Evolutionary conservation across 2,329 filamentous ascomycete species (phyloP), one percentile per base, ranked within the genome.

Genomic region (Sphaerulina vaccinii): DNA sequence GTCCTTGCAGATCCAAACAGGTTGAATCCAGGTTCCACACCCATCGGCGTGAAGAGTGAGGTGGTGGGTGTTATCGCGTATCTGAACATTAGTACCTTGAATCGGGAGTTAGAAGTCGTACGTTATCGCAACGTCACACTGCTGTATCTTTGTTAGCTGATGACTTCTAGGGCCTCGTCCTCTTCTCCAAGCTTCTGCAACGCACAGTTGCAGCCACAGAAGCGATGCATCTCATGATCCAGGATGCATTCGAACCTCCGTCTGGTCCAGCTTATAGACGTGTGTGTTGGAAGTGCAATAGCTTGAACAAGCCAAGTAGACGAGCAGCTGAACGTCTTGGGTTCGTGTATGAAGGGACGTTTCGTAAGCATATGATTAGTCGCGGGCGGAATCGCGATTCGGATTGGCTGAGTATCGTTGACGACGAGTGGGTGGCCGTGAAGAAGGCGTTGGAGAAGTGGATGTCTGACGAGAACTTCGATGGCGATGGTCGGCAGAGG

Each of bases 271-370:
- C 77, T 0, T 83, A 81, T 62, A 65, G 76, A 3, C 71, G 83
- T 6, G 75, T 84, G 3, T 82, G 85, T 64, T 86, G 84, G 83
- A 86, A 86, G 60, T 82, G 80, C 47, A 76, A 86, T 62, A 58
- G 72, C 13, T 67, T 82, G 9, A 86, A 86, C 61, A 70, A 59
- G 29, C 70, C 76, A 0, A 83, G 80, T 38, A 68, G 73, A 11
- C 68, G 74, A 3, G 82, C 83, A 0, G 84, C 83, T 0, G 51
- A 68, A 57, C 69, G 84, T 2, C 64, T 84, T 7, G 84, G 84
- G 0, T 86, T 85, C 58, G 65, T 65, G 0, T 80, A 69, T 58
- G 83, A 87, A 64, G 84, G 84, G 0, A 60, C 76, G 0, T 85
- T 85, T 55, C 73, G 82, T 47, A 79, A 83, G 55, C 82, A 86